These are phyloP conservation scores for Mallotus repandus DNA, from an alignment of 441 rosid species.

Conservation along the genomic window DNA sequence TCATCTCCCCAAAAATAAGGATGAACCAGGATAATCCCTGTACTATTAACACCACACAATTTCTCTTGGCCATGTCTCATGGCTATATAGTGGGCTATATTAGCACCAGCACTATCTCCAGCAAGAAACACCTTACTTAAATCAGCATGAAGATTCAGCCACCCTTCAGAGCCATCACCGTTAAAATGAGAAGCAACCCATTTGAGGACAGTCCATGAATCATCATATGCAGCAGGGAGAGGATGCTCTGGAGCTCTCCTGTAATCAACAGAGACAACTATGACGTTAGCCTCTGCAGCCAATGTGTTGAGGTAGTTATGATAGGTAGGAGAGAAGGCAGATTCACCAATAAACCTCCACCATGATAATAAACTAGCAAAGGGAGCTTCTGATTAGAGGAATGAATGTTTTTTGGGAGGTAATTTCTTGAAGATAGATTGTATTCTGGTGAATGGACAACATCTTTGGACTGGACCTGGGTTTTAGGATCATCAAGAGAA, in stretches of 20 bases:
- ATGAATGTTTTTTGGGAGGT: constrained; percentile 22
- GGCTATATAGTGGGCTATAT: no score
- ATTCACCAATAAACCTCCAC: constrained; percentile 34
- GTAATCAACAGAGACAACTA: constrained; percentile 40
- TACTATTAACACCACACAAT: background rate
- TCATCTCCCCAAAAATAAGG: no score
- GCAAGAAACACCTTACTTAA: no score
- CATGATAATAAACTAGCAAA: constrained; percentile 41
- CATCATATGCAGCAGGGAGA: no score
- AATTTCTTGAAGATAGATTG: constrained; percentile 30
- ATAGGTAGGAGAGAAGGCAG: constrained; percentile 3
- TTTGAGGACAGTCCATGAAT: no score
- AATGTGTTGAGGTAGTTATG: constrained; percentile 26
- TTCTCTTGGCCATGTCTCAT: background rate
- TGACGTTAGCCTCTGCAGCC: constrained; percentile 32
- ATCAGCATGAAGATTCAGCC: no score
- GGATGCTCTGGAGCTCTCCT: constrained; percentile 23
- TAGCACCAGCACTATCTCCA: no score
- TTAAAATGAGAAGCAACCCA: no score
- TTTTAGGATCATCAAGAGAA: constrained; percentile 36
- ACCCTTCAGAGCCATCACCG: no score
- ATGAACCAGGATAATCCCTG: no score
- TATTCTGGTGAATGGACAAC: constrained; percentile 8
- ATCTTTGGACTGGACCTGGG: constrained; percentile 33
- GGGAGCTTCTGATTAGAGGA: background rate